Evolutionary conservation across 1,284 basidiomycete species (phyloP).

Genomic region (Inonotus hispidus): DNA sequence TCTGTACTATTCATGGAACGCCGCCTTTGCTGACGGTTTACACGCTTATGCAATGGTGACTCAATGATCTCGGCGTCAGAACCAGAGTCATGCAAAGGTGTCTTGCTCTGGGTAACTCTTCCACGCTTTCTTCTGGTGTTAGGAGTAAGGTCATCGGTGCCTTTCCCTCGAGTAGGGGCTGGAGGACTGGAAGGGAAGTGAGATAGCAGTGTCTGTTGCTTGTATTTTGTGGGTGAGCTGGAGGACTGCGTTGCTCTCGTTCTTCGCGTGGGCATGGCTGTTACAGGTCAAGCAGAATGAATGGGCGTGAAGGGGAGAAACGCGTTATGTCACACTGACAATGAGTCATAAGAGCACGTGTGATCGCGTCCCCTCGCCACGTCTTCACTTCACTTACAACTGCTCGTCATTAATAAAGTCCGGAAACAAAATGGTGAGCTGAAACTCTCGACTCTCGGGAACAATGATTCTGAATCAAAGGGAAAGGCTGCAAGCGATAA

Average conservation of each 20-base stretch:
- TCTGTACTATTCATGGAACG: neutral
- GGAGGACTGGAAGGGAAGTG: constrained; percentile 14
- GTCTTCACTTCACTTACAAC: constrained; percentile 32
- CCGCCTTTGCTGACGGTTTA: neutral
- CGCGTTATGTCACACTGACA: constrained; percentile 32
- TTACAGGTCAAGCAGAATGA: neutral
- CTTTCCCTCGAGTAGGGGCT: neutral
- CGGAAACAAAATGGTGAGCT: constrained; percentile 3
- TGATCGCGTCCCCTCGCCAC: constrained; percentile 28
- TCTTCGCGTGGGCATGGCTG: constrained; percentile 11
- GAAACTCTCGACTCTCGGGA: neutral
- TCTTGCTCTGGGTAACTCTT: neutral
- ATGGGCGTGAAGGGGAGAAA: too few relatives aligned
- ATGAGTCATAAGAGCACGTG: neutral
- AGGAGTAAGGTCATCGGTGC: neutral
- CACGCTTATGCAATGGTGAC: neutral
- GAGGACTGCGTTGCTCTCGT: neutral
- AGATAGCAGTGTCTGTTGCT: constrained; percentile 13
- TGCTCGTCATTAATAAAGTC: neutral
- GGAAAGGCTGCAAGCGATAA: constrained; percentile 78
- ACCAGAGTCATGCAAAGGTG: neutral
- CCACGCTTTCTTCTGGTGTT: neutral
- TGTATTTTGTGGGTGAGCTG: constrained; percentile 1
- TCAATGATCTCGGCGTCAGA: neutral
- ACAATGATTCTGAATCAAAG: neutral